Conservation (phyloP, 768 basidiomycete species). For the Strobilomyces echinocephalus region DNA sequence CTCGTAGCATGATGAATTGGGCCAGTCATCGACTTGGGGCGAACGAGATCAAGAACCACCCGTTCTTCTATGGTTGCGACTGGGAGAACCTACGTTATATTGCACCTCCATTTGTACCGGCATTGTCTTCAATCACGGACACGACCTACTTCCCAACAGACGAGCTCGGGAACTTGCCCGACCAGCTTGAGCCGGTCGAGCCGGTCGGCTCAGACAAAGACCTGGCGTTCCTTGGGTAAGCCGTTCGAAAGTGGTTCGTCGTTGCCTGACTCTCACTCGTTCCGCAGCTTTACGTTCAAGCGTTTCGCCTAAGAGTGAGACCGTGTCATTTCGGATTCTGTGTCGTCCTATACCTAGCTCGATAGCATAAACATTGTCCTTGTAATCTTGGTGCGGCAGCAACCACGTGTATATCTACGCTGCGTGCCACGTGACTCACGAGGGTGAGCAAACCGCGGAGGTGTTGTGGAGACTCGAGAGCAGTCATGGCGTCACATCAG, state of each 20-base stretch:
- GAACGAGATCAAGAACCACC: conserved; percentile 86
- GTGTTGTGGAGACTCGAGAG: not conserved
- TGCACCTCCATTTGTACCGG: conserved; percentile 94
- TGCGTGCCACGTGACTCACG: conserved; percentile 17
- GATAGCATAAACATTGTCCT: conserved; percentile 25
- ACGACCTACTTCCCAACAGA: conserved; percentile 97
- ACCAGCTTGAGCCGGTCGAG: conserved; percentile 56
- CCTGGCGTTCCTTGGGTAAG: conserved; percentile 62
- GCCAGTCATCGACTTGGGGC: conserved; percentile 68
- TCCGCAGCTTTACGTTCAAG: conserved; percentile 77
- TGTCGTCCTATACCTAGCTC: conserved; percentile 22
- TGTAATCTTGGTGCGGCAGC: conserved; percentile 25
- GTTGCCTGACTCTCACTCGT: not conserved
- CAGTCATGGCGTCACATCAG: conserved; percentile 68
- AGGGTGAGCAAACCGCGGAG: not conserved
- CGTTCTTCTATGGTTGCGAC: conserved; percentile 94
- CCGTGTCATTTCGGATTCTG: not conserved
- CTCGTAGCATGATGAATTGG: conserved; percentile 76
- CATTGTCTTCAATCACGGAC: conserved; percentile 85
- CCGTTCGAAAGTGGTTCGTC: conserved; percentile 3
- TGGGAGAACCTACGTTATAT: conserved; percentile 91
- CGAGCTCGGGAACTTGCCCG: conserved; percentile 70
- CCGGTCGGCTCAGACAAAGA: conserved; percentile 63
- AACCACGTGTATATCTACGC: conserved; percentile 17
- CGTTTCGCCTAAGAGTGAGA: conserved; percentile 44